A percentile compares a stretch with the other conserved stretches of the same genome.
These are phyloP conservation scores for Mucor plumbeus DNA, from an alignment of 371 early-diverging fungal species.

Conservation along the genomic window DNA sequence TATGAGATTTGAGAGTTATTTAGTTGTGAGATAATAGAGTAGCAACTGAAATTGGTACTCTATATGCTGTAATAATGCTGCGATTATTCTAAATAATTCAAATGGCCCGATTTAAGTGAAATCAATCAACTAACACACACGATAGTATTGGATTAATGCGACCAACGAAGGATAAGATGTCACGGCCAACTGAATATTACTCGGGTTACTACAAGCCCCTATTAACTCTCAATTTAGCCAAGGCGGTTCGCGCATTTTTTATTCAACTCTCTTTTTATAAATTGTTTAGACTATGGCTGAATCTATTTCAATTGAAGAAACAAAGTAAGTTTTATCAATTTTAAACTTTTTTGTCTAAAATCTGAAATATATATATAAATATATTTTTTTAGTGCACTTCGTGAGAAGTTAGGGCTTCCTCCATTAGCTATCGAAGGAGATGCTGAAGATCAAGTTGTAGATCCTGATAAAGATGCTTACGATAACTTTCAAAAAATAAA, in stretches of 20 bases:
- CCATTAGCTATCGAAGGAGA: slow-evolving; percentile 58
- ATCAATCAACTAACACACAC: too few species aligned
- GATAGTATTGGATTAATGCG: too few species aligned
- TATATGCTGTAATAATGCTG: too few species aligned
- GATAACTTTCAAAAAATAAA: slow-evolving; percentile 67
- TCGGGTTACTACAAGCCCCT: too few species aligned
- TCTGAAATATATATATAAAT: background rate
- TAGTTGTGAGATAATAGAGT: too few species aligned
- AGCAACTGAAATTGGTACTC: too few species aligned
- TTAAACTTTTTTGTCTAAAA: background rate
- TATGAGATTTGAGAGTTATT: too few species aligned
- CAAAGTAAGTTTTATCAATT: slow-evolving; percentile 52
- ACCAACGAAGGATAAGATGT: too few species aligned
- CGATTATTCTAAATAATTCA: too few species aligned
- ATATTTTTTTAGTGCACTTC: slow-evolving; percentile 53
- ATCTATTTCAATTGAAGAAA: slow-evolving; percentile 64
- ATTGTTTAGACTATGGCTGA: slow-evolving; percentile 35
- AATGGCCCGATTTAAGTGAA: too few species aligned
- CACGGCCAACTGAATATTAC: too few species aligned
- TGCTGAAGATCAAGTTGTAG: slow-evolving; percentile 41
- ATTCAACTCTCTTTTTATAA: background rate
- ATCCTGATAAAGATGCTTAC: slow-evolving; percentile 60
- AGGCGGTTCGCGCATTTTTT: background rate
- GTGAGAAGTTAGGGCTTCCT: slow-evolving; percentile 74
- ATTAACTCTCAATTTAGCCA: too few species aligned